A percentile compares a stretch with the other conserved stretches of the same genome.
Evolutionary conservation across 257 asterid genomes (phyloP).

Genomic region (Solanum chaucha): DNA sequence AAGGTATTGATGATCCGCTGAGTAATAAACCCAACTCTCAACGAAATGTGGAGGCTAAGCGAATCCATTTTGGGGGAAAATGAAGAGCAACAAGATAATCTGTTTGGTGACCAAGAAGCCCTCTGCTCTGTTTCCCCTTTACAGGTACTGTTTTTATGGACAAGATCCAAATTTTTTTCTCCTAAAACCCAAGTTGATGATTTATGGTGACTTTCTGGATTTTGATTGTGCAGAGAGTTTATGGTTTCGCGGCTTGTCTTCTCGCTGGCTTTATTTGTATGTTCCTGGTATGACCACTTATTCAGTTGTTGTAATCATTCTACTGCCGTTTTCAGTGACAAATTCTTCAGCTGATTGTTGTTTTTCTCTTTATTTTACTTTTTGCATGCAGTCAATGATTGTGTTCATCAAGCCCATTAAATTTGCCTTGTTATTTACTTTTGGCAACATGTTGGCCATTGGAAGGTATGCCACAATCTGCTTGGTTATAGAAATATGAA

Average conservation of each 20-base stretch:
- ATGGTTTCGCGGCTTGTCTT: conserved; percentile 75
- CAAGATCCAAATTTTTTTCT: neutral
- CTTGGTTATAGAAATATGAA: neutral
- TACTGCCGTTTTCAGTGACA: neutral
- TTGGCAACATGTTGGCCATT: conserved; percentile 77
- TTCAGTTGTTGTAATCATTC: neutral
- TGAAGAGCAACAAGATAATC: conserved; percentile 53
- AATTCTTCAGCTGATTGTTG: neutral
- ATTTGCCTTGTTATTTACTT: conserved; percentile 77
- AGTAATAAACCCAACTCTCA: neutral
- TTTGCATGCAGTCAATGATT: conserved; percentile 64
- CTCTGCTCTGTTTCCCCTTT: conserved; percentile 65
- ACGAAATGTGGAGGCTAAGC: conserved; percentile 49
- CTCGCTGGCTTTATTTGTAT: conserved; percentile 65
- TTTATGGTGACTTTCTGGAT: neutral
- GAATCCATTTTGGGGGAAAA: conserved; percentile 29
- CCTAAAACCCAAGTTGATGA: neutral
- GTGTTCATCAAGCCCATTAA: conserved; percentile 77
- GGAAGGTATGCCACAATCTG: conserved; percentile 51
- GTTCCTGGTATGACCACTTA: conserved; percentile 60
- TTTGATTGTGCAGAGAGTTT: conserved; percentile 60
- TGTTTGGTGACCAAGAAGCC: conserved; percentile 60
- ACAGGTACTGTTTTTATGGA: conserved; percentile 39
- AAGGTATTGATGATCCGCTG: neutral
- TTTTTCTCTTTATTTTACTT: conserved; percentile 2